Evolutionary conservation across 176 grass and related monocot species (phyloP), one percentile per base, ranked within the genome.

Genomic region (Chrysopogon serrulatus): DNA sequence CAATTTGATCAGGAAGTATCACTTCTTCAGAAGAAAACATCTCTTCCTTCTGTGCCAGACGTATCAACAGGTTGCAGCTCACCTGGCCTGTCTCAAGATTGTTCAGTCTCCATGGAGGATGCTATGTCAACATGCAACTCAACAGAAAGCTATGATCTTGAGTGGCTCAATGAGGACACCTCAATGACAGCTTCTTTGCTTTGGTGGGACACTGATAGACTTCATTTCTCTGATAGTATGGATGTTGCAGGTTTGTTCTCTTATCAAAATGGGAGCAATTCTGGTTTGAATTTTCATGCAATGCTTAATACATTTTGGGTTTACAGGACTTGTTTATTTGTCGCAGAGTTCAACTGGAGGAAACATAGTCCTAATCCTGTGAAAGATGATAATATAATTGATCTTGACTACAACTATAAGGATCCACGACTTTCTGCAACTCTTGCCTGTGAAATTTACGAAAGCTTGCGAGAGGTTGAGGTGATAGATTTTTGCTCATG

Each of bases 401-500:
- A 85, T 23, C 68, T 77, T 71, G 90, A 90, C 49, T 86, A 40
- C 39, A 87, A 91, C 43, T 77, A 76, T 31, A 75, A 93, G 65
- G 85, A 95, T 89, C 80, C 87, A 60, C 76, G 84, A 49, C 76
- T 90, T 34, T 95, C 82, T 84, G 80, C 87, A 31, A 88, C 92
- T 65, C 82, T 98, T 84, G 85, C 87, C 77, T 73, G 41, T 63
- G 95, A 98, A 69, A 90, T 97, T 57, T 92, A 92, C 68, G 89
- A 83, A 60, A 87, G 93, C 78, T 85, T 98, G 79, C 89, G 87
- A 9, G 60, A 84, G 33, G 89, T 91, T 86, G 95, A 98, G 95
- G 92, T 98, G 72, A 83, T 71, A 36, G 8, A 65, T 77, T 86
- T 41, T 90, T 85, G 5, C 40, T 43, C 83, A 76, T 60, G 48